Base-by-base conservation (phyloP, 2,329 filamentous ascomycete species). In the Trichophaea hybrida region DNA sequence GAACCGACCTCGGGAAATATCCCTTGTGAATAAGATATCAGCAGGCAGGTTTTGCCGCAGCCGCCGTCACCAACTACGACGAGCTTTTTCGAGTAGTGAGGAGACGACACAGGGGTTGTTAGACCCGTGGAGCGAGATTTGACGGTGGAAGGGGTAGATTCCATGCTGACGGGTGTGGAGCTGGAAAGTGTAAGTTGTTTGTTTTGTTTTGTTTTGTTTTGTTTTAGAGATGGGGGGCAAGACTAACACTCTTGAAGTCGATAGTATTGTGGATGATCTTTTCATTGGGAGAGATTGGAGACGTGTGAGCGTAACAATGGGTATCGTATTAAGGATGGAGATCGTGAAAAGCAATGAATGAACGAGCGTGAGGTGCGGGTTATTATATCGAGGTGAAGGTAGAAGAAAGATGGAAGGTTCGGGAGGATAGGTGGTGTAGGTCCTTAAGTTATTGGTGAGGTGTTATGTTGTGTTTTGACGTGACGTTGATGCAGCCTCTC, bases 1-100 rank as follows among this genome's bases (percentile, higher is more conserved):
- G 31, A 32, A 50, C n/a, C 31, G n/a, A 96, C 93, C 86, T 98
- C 91, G 74, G 93, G 93, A 72, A 98, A 98, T 74, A 95, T 95
- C 61, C 93, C 93, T 76, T 97, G 90, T 70, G 89, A 94, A 77
- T 97, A 98, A 75, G 90, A 96, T 74, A 98, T 98, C 74, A 98
- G 78, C 68, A 98, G 77, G 77, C 93, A 98, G 6, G 93, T 98
- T 82, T 98, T 98, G 69, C 93, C 93, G 74, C 93, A 98, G 64
- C 93, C 93, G 69, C 93, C 93, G 73, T 98, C 93, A 64, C 93
- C 93, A 50, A 98, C 93, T 55, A 98, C 93, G 49, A 98, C 93
- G 71, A 98, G 93, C 80, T 98, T 98, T 79, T 98, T 98, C 67
- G 91, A 97, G 49, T 64, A 66, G n/a, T 57, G 53, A 2, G 59